Base-by-base conservation (phyloP, 1,139 yeast species). In the Lodderomyces theae region DNA sequence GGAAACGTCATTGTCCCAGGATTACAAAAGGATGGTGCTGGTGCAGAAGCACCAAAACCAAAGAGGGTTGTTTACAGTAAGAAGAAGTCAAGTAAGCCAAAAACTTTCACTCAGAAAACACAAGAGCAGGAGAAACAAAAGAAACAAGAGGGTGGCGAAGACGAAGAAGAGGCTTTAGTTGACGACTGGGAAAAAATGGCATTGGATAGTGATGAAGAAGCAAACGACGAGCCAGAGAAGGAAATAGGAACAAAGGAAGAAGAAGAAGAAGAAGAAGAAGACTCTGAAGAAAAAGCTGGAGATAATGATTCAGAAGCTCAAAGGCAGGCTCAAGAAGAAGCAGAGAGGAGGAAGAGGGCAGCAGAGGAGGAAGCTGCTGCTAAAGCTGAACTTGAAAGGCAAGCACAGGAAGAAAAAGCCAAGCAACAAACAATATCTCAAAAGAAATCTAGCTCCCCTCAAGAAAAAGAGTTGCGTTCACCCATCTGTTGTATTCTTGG, bases 401-500 rank as follows among this genome's bases (percentile, higher is more conserved):
- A 35, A 35, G 19, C 24, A 19, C 18, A 35, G 25, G 37, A 35
- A 12, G 28, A 24, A n/a, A 18, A 35, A 11, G 17, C 19, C 9
- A 23, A 28, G 29, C 33, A 15, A 32, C 35, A 24, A 28, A 34
- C 24, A 18, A 13, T 21, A 22, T 10, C 17, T 25, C 57, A 56
- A 40, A 50, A 52, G 35, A 24, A 22, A 17, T 3, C 17, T 10
- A 13, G n/a, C 13, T 42, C 56, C 23, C 46, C 61, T 17, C 37
- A 49, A 5, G 72, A 66, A 30, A 65, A 62, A 43, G 76, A 92
- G 56, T 71, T 92, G 58, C 95, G 99, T 69, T 94, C 99, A 46
- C 99, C 99, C 51, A 92, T 92, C 62, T 92, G 98, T 66, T 90
- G 96, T 84, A 94, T 92, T 59, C 79, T 92, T 66, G 99, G 99